Conservation (phyloP, 345 rosid species). For the Brassica juncea region DNA sequence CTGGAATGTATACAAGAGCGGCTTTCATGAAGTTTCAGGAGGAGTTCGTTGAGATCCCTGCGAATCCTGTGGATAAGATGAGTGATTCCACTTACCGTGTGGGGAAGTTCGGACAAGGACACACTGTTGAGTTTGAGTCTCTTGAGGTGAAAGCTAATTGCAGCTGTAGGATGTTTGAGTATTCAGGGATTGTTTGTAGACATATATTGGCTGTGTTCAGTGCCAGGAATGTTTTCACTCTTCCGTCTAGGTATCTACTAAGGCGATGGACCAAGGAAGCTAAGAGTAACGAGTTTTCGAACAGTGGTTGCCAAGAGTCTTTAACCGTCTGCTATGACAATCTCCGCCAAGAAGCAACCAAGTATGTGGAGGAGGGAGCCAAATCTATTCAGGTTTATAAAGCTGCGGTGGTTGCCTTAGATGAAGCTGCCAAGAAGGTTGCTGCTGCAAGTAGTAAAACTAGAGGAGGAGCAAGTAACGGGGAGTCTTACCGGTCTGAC, state of each 20-base stretch:
- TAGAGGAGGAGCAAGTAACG: slow-evolving; percentile 47
- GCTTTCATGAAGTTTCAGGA: slow-evolving; percentile 74
- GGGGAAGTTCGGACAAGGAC: slow-evolving; percentile 69
- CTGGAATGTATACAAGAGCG: slow-evolving; percentile 61
- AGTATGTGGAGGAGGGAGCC: slow-evolving; percentile 81
- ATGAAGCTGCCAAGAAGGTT: slow-evolving; percentile 69
- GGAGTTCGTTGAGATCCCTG: slow-evolving; percentile 75
- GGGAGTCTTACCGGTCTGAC: slow-evolving; percentile 47
- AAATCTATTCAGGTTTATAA: slow-evolving; percentile 68
- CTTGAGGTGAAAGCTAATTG: slow-evolving; percentile 71
- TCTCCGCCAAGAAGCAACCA: slow-evolving; percentile 72
- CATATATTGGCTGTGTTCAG: slow-evolving; percentile 77
- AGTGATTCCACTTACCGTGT: slow-evolving; percentile 67
- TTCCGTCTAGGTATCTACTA: slow-evolving; percentile 65
- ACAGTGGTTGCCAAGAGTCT: slow-evolving; percentile 50
- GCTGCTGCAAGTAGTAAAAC: slow-evolving; percentile 49
- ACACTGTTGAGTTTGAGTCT: slow-evolving; percentile 59
- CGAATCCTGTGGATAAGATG: slow-evolving; percentile 61
- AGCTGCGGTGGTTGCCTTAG: slow-evolving; percentile 72
- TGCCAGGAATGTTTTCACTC: slow-evolving; percentile 64
- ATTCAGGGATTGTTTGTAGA: slow-evolving; percentile 72
- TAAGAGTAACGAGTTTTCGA: slow-evolving; percentile 48
- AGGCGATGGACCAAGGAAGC: slow-evolving; percentile 87
- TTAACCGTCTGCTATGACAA: slow-evolving; percentile 56
- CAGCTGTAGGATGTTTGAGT: slow-evolving; percentile 87